Percentiles rank a stretch among this genome's conserved stretches.
Evolutionary conservation across 139 green algal genomes (phyloP).

Genomic region (Chlorella sp.): DNA sequence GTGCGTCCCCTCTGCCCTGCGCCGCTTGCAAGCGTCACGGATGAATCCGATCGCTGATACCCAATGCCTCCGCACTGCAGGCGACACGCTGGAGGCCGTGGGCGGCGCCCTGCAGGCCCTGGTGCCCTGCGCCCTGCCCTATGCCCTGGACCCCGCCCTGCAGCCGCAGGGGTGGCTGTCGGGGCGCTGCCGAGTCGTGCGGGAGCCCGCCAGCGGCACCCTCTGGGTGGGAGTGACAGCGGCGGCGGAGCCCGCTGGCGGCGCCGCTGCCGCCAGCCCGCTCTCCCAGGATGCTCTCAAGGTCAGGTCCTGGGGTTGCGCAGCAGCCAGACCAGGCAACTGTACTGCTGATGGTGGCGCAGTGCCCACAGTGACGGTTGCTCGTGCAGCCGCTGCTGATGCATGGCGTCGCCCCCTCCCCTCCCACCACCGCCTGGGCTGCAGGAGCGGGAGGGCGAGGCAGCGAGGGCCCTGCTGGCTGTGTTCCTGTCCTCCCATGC

Average conservation of each 20-base stretch:
- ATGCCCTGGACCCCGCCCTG: slow-evolving; percentile 4
- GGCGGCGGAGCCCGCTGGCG: neutral
- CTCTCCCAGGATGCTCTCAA: neutral
- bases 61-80: neutral
- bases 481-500: slow-evolving; percentile 16
- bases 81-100: neutral
- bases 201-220: neutral
- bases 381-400: too few relatives aligned
- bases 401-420: too few relatives aligned
- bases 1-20: neutral
- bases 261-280: neutral
- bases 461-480: neutral
- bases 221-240: slow-evolving; percentile 19
- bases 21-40: neutral
- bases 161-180: slow-evolving; percentile 13
- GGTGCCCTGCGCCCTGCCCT: neutral
- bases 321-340: too few relatives aligned
- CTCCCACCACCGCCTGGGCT: neutral
- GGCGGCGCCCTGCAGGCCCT: neutral
- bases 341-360: too few relatives aligned
- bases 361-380: too few relatives aligned
- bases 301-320: too few relatives aligned
- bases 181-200: neutral
- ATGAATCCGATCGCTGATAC: neutral
- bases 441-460: neutral